A percentile compares a stretch with the other conserved stretches of the same genome.
Evolutionary conservation across 495 filamentous ascomycete genomes (phyloP).

Genomic region (Annulohypoxylon bovei): DNA sequence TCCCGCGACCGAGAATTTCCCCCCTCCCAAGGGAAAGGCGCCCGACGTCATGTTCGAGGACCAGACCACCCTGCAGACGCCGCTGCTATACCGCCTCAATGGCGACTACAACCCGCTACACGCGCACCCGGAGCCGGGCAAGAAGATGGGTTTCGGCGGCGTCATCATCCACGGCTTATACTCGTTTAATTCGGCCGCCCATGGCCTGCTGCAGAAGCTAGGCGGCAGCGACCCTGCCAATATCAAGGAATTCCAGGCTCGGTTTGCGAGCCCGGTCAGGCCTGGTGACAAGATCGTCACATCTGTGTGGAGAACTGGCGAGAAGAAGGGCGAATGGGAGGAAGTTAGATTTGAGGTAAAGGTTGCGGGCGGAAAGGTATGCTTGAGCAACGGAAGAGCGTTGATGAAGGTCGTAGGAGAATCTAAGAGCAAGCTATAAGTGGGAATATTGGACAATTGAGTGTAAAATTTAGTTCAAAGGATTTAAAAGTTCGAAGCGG

Average conservation of each 20-base stretch:
- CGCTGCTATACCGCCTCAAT: conserved; percentile 83
- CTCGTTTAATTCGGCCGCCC: conserved; percentile 83
- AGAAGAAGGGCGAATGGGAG: conserved; percentile 75
- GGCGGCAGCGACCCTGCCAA: conserved; percentile 81
- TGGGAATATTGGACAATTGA: conserved; percentile 2
- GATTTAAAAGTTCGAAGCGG: neutral
- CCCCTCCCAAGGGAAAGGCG: conserved; percentile 73
- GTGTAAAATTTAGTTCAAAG: neutral
- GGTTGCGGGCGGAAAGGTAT: conserved; percentile 77
- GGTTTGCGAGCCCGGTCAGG: conserved; percentile 84
- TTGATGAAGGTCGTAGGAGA: conserved; percentile 71
- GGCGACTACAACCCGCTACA: conserved; percentile 94
- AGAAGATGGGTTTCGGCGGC: conserved; percentile 90
- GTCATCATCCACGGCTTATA: conserved; percentile 89
- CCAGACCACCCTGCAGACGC: conserved; percentile 74
- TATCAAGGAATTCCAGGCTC: conserved; percentile 84
- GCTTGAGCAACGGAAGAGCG: conserved; percentile 84
- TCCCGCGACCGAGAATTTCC: conserved; percentile 76
- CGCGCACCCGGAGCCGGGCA: conserved; percentile 81
- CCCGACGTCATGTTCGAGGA: conserved; percentile 78
- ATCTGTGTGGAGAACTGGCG: conserved; percentile 72
- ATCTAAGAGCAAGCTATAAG: conserved; percentile 72
- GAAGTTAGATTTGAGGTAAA: conserved; percentile 81
- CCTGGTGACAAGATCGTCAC: conserved; percentile 76
- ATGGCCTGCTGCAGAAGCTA: conserved; percentile 75